Evolutionary conservation across 257 asterid genomes (phyloP).

Genomic region (Scutellaria barbata): DNA sequence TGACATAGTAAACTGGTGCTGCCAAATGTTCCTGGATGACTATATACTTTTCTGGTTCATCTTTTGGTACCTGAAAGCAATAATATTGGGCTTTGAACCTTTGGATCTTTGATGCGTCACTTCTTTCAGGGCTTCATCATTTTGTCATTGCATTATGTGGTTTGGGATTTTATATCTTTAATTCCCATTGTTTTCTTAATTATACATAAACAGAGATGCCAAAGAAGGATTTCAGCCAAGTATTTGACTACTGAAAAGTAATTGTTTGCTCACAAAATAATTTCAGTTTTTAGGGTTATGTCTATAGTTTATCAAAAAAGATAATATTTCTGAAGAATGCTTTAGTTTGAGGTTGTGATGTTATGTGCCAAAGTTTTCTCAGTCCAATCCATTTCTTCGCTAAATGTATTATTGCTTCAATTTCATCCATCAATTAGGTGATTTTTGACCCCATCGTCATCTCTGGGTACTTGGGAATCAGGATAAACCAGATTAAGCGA

Average conservation of each 20-base stretch:
- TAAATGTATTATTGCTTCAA: constrained; percentile 20
- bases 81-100: constrained; percentile 13
- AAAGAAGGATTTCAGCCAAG: constrained; percentile 3
- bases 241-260: constrained; percentile 11
- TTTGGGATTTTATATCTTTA: constrained; percentile 7
- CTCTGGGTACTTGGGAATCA: not conserved
- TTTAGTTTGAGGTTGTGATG: constrained; percentile 27
- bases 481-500: no score
- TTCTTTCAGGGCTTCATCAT: constrained; percentile 12
- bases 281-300: constrained; percentile 20
- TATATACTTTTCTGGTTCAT: constrained; percentile 32
- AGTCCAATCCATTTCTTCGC: constrained; percentile 7
- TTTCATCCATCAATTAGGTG: constrained; percentile 28
- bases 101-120: constrained; percentile 26
- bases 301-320: not conserved
- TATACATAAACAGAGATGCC: not conserved
- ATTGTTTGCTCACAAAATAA: not conserved
- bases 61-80: constrained; percentile 19
- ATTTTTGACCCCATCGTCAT: constrained; percentile 26
- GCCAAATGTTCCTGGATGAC: constrained; percentile 23
- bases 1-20: constrained; percentile 21
- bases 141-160: constrained; percentile 25
- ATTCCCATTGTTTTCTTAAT: constrained; percentile 1
- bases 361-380: constrained; percentile 20
- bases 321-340: constrained; percentile 13